Evolutionary conservation across 805 yeast species (phyloP), one percentile per base, ranked within the genome.

Genomic region (Candida orba): DNA sequence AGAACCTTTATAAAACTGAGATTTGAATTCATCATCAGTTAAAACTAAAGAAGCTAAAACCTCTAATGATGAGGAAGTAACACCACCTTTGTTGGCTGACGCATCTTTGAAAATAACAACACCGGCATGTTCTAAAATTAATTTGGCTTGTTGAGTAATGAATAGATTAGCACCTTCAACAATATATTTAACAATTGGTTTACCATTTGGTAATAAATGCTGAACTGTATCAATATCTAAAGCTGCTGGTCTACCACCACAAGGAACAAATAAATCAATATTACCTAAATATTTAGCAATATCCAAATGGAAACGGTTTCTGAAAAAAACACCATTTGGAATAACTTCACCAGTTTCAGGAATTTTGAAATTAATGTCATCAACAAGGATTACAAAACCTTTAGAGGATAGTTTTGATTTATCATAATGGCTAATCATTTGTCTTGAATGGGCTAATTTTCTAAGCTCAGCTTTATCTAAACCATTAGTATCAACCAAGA

Each of bases 211-310:
- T 53, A 93, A 77, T 56, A 88, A 77, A 42, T 68, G 68, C 50
- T 71, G 68, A 46, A 90, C 93, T 57, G 85, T 93, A 64, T 79
- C 82, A 51, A 90, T 79, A 64, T 90, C 95, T 63, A 91, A 81
- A 18, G 98, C 95, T 55, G 86, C 91, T 47, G 99, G 99, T 68
- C 99, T 84, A 54, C 99, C 99, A 65, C 99, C 99, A 67, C 99
- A 91, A 46, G 99, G 99, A 36, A 90, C 97, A 67, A 93, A 90
- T 59, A 91, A 69, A 56, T 88, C 89, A 48, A 89, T 73, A 29
- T 75, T 73, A 37, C 77, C 75, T 57, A 78, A 79, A 48, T 75
- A 75, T 47, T 84, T 80, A 49, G 78, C 75, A 47, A 84, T 62
- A 52, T 79, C 77, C 52, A 87, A 72, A 63, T 91, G 99, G 81